phyloP scores from a whole-genome alignment of 2,329 filamentous ascomycete genomes.

The Verticillium tricorpus region DNA sequence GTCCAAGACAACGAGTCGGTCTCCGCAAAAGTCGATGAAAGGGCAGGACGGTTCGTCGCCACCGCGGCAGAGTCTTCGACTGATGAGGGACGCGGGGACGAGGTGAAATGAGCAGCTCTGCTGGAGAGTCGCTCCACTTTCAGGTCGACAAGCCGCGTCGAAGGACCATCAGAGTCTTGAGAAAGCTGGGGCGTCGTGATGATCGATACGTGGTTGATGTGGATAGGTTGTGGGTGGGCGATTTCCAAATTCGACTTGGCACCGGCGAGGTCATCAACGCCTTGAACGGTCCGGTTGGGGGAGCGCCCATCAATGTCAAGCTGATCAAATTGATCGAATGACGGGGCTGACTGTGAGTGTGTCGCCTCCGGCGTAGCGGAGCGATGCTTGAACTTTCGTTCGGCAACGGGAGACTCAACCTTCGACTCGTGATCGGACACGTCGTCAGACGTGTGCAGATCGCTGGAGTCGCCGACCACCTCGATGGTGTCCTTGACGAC shows the following conservation, averaged over 20 bases:
- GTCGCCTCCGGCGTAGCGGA: neutral
- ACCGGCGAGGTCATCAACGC: neutral
- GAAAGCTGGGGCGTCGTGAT: slow-evolving; percentile 1
- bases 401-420: neutral
- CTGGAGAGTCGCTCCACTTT: neutral
- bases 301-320: neutral
- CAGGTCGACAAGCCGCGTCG: neutral
- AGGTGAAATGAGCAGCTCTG: neutral
- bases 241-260: slow-evolving; percentile 1
- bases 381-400: neutral
- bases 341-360: neutral
- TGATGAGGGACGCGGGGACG: neutral
- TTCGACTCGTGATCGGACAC: slow-evolving; percentile 13
- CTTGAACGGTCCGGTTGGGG: neutral
- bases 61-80: neutral
- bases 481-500: slow-evolving; percentile 55
- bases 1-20: neutral
- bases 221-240: slow-evolving; percentile 12
- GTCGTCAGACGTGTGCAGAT: slow-evolving; percentile 23
- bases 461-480: slow-evolving; percentile 38
- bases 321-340: neutral
- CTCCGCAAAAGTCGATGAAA: too few species aligned
- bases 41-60: neutral
- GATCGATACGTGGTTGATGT: slow-evolving; percentile 10
- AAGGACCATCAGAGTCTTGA: neutral